Evolutionary conservation across 805 yeast species (phyloP).

Genomic region (Candida broadrunensis): DNA sequence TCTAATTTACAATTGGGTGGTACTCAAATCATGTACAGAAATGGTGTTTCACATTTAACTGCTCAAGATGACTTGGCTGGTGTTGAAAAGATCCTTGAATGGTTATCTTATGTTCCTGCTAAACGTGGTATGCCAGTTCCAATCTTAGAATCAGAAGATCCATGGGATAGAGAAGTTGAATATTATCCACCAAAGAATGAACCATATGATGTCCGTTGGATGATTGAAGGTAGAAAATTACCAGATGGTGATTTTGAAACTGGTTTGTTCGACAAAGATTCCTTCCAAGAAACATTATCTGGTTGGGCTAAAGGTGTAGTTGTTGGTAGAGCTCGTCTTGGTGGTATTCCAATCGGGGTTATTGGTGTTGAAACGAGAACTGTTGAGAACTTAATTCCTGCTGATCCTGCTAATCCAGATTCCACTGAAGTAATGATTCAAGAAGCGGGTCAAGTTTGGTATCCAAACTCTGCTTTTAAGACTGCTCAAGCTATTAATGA

Average conservation of each 20-base stretch:
- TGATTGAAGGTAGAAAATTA: conserved; percentile 80
- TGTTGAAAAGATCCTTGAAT: conserved; percentile 87
- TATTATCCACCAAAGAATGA: conserved; percentile 70
- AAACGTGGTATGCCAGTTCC: conserved; percentile 89
- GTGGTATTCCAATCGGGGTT: conserved; percentile 98
- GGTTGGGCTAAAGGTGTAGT: conserved; percentile 99
- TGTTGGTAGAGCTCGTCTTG: conserved; percentile 97
- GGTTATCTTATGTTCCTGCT: conserved; percentile 95
- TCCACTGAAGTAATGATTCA: conserved; percentile 84
- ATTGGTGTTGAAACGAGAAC: conserved; percentile 92
- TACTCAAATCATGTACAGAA: conserved; percentile 96
- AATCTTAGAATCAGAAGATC: conserved; percentile 72
- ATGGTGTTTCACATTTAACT: conserved; percentile 97
- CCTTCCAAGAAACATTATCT: conserved; percentile 92
- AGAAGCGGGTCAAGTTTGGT: conserved; percentile 99
- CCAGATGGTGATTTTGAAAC: conserved; percentile 69
- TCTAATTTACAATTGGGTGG: conserved; percentile 98
- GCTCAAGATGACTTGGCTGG: conserved; percentile 97
- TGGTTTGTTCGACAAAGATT: conserved; percentile 89
- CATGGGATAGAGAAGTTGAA: conserved; percentile 93
- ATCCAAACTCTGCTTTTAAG: conserved; percentile 98
- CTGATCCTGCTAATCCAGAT: conserved; percentile 97
- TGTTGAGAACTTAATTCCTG: conserved; percentile 88
- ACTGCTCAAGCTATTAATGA: conserved; percentile 98
- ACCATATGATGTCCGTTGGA: conserved; percentile 89